Evolutionary conservation across 805 yeast species (phyloP).

Genomic region (Sporopachydermia quercuum): DNA sequence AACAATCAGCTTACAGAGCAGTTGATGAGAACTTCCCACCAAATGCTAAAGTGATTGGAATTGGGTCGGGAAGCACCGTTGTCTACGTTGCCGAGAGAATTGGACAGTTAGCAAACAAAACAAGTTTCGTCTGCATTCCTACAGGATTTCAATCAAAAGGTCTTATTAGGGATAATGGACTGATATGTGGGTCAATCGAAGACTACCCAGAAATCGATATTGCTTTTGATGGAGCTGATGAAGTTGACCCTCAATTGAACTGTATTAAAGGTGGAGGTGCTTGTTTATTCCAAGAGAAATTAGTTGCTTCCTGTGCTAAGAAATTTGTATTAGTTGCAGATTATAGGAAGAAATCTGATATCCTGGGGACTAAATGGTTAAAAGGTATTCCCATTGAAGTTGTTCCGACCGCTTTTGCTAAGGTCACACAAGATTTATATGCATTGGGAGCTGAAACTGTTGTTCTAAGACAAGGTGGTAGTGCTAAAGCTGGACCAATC

Average conservation of each 20-base stretch:
- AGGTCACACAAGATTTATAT: constrained; percentile 50
- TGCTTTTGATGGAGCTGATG: constrained; percentile 98
- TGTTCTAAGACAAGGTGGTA: constrained; percentile 66
- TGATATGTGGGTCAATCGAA: constrained; percentile 67
- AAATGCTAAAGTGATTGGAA: constrained; percentile 64
- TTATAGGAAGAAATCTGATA: constrained; percentile 62
- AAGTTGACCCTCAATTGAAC: constrained; percentile 67
- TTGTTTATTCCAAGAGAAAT: constrained; percentile 88
- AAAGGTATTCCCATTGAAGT: constrained; percentile 94
- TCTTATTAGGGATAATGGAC: constrained; percentile 68
- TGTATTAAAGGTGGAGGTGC: constrained; percentile 99
- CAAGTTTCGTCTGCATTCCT: constrained; percentile 65
- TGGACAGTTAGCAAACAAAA: constrained; percentile 40
- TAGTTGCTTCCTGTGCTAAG: constrained; percentile 70
- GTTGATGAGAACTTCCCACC: constrained; percentile 75
- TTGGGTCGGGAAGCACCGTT: constrained; percentile 96
- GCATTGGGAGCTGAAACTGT: constrained; percentile 50
- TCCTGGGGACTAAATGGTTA: constrained; percentile 69
- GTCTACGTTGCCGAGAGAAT: constrained; percentile 93
- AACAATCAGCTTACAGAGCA: constrained; percentile 80
- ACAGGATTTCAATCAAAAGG: constrained; percentile 94
- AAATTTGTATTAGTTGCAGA: constrained; percentile 85
- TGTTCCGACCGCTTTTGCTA: constrained; percentile 75
- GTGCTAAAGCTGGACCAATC: constrained; percentile 93
- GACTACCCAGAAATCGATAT: constrained; percentile 62